Evolutionary conservation across 805 yeast species (phyloP).

Genomic region (Candida sakaeoensis): DNA sequence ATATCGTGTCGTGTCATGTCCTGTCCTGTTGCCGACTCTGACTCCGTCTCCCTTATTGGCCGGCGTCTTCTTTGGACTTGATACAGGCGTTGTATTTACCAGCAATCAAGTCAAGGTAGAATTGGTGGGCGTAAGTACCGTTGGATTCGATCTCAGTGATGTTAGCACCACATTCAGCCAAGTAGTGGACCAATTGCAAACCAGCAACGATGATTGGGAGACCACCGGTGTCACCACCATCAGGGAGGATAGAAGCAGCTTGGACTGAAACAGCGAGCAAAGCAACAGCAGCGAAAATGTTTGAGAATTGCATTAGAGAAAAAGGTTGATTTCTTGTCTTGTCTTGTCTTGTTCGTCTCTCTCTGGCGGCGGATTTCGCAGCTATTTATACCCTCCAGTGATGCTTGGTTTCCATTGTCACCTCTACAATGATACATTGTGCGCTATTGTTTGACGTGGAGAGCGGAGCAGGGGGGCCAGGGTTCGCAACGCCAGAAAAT

Average conservation of each 20-base stretch:
- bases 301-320: background rate
- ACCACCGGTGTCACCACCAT: background rate
- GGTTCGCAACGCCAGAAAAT: too few species aligned
- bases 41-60: too few species aligned
- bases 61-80: background rate
- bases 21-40: too few species aligned
- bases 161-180: background rate
- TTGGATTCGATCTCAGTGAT: background rate
- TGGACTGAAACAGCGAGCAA: background rate
- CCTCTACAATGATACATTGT: too few species aligned
- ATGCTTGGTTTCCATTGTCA: too few species aligned
- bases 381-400: background rate
- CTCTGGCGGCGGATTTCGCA: background rate
- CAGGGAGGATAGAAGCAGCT: conserved; percentile 2
- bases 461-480: too few species aligned
- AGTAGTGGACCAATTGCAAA: background rate
- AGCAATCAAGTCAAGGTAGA: background rate
- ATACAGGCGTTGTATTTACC: conserved; percentile 1
- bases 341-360: too few species aligned
- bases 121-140: background rate
- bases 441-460: too few species aligned
- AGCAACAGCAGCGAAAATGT: background rate
- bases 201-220: background rate
- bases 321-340: too few species aligned
- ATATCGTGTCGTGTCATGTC: too few species aligned